Percentiles rank a stretch among this genome's conserved stretches.
phyloP scores from a whole-genome alignment of 306 rosid species.

The Benincasa hispida region DNA sequence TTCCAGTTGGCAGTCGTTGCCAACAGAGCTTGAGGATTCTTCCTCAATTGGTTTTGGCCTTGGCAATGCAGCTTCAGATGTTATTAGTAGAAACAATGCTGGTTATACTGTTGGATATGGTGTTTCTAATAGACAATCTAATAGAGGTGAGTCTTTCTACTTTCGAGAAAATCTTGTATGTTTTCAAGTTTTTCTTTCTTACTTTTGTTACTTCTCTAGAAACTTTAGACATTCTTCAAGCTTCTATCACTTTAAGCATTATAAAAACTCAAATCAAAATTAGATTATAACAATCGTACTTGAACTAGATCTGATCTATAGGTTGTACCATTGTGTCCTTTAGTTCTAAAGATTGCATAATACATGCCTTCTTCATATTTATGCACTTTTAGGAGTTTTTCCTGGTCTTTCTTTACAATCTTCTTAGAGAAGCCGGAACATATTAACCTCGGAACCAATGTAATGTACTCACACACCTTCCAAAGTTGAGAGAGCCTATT shows the following conservation, averaged over 20 bases:
- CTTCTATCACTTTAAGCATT: neutral
- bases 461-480: neutral
- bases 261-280: neutral
- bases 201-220: neutral
- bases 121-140: constrained; percentile 58
- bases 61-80: constrained; percentile 63
- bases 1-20: constrained; percentile 52
- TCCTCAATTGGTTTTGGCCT: constrained; percentile 54
- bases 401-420: neutral
- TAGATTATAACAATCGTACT: neutral
- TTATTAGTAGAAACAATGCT: constrained; percentile 44
- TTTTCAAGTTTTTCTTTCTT: neutral
- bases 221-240: neutral
- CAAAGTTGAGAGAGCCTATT: neutral
- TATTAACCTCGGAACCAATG: neutral
- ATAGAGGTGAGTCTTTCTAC: constrained; percentile 39
- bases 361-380: neutral
- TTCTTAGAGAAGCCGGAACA: neutral
- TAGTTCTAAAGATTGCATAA: neutral
- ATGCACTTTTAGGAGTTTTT: neutral
- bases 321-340: neutral
- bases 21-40: constrained; percentile 45
- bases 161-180: neutral
- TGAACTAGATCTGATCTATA: neutral
- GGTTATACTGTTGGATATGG: constrained; percentile 29